Conservation (phyloP, 2,329 filamentous ascomycete genomes). For the Aspergillus sojae region DNA sequence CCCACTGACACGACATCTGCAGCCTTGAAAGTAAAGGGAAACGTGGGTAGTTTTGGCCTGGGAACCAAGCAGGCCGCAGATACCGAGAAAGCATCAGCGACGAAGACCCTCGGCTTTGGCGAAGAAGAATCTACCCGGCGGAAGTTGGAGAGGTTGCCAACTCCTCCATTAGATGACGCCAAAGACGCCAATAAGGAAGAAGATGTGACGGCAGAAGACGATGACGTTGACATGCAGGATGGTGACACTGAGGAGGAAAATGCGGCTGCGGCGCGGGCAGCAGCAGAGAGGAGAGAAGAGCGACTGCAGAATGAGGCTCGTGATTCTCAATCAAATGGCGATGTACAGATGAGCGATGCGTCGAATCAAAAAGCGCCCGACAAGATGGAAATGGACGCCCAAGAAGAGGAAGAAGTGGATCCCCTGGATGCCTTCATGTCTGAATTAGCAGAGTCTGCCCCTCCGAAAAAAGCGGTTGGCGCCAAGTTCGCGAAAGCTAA, state of each 20-base stretch:
- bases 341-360: conserved; percentile 50
- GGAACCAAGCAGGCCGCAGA: conserved; percentile 67
- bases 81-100: conserved; percentile 66
- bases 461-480: conserved; percentile 43
- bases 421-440: conserved; percentile 98
- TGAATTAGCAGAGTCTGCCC: conserved; percentile 58
- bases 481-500: conserved; percentile 49
- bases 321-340: conserved; percentile 40
- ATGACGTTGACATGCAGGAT: conserved; percentile 74
- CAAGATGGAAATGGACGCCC: conserved; percentile 42
- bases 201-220: conserved; percentile 61
- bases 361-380: conserved; percentile 36
- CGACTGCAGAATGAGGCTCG: conserved; percentile 53
- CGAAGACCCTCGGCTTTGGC: conserved; percentile 79
- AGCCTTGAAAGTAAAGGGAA: conserved; percentile 67
- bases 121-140: conserved; percentile 85
- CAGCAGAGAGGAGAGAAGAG: conserved; percentile 81
- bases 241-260: conserved; percentile 84
- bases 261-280: conserved; percentile 79
- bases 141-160: conserved; percentile 88
- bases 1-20: conserved; percentile 18
- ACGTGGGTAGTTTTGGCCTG: conserved; percentile 83
- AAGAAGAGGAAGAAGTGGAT: conserved; percentile 64
- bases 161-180: conserved; percentile 67
- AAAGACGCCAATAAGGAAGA: conserved; percentile 60